Conservation (phyloP, 2,329 filamentous ascomycete genomes). For the Amesomyces nigricolor region DNA sequence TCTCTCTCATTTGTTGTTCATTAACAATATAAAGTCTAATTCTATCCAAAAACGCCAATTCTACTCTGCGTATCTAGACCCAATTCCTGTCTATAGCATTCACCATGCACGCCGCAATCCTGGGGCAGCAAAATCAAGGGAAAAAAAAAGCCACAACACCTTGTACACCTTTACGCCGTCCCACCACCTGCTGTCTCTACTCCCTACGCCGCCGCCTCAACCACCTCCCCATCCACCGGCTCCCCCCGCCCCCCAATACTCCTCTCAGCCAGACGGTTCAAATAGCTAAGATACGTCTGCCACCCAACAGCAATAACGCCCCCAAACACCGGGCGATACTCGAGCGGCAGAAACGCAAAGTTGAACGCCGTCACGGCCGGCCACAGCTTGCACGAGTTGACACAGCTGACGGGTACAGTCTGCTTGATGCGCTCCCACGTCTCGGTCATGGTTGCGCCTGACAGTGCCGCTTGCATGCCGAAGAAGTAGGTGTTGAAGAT, state of each 20-base stretch:
- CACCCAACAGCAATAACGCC: constrained; percentile 78
- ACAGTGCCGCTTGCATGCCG: constrained; percentile 67
- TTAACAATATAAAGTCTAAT: too few species aligned
- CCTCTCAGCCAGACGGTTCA: constrained; percentile 69
- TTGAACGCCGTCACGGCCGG: constrained; percentile 79
- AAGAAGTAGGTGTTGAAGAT: constrained; percentile 82
- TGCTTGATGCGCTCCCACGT: constrained; percentile 64
- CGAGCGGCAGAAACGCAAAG: constrained; percentile 74
- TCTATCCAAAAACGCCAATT: too few species aligned
- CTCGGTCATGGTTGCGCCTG: constrained; percentile 59
- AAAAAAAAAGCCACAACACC: too few species aligned
- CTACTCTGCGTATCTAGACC: too few species aligned
- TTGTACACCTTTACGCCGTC: too few species aligned
- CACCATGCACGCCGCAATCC: too few species aligned
- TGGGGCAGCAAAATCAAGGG: too few species aligned
- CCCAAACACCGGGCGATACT: constrained; percentile 75
- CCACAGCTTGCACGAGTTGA: constrained; percentile 84
- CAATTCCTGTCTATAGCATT: too few species aligned
- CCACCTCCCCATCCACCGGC: neutral
- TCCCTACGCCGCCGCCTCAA: constrained; percentile 14
- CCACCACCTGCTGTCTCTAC: neutral
- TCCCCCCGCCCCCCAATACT: constrained; percentile 35
- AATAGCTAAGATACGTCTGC: constrained; percentile 82
- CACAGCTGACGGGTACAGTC: constrained; percentile 69
- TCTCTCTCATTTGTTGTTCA: too few species aligned